Percentiles rank a stretch among this genome's conserved stretches.
These are phyloP conservation scores for Schizosaccharomyces osmophilus DNA, from an alignment of 805 yeast species.

Conservation along the genomic window DNA sequence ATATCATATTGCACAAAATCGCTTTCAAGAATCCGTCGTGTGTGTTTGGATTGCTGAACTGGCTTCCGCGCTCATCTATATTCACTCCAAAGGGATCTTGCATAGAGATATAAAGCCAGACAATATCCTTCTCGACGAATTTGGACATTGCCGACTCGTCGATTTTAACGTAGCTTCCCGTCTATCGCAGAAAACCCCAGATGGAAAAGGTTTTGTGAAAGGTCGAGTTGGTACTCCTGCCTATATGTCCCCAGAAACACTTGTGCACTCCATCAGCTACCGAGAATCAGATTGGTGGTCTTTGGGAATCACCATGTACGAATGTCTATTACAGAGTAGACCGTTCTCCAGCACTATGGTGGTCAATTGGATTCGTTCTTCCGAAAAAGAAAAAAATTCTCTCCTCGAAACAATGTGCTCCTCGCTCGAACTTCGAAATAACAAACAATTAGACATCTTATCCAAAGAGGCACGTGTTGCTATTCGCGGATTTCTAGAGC, in stretches of 20 bases:
- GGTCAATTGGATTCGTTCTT: not conserved
- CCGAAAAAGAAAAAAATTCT: not conserved
- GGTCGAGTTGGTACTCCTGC: constrained; percentile 99
- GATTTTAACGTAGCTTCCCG: constrained; percentile 89
- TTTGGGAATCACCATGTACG: constrained; percentile 14
- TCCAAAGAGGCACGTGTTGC: not conserved
- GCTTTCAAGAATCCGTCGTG: constrained; percentile 11
- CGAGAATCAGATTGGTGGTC: constrained; percentile 15
- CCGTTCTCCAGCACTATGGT: not conserved
- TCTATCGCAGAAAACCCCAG: constrained; percentile 3
- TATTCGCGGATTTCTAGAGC: not conserved
- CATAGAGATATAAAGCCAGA: constrained; percentile 94
- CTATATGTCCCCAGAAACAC: constrained; percentile 99
- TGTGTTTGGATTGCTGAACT: constrained; percentile 12
- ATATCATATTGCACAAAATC: constrained; percentile 9
- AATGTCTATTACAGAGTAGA: constrained; percentile 9
- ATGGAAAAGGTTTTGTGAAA: constrained; percentile 54
- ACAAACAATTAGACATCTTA: not conserved
- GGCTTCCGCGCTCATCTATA: constrained; percentile 21
- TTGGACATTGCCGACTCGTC: constrained; percentile 36
- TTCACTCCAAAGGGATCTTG: constrained; percentile 78
- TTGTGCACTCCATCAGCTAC: constrained; percentile 15
- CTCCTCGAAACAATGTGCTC: not conserved
- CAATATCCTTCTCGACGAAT: constrained; percentile 57
- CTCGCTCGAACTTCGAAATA: not conserved